These are phyloP conservation scores for Suillus decipiens DNA, from an alignment of 768 basidiomycete genomes.

Conservation along the genomic window DNA sequence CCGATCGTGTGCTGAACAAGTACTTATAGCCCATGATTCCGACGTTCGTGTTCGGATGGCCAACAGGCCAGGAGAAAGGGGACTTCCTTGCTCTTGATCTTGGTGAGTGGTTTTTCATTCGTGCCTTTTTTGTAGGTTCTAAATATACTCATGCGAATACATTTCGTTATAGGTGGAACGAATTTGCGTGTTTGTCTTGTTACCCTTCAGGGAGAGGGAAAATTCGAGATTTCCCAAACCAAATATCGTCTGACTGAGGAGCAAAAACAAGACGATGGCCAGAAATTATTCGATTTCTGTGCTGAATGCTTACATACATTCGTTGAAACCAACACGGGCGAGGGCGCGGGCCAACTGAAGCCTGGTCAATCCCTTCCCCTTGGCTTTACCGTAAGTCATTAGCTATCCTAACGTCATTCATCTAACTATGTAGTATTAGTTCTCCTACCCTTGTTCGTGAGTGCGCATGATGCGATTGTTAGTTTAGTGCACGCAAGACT, in stretches of 20 bases:
- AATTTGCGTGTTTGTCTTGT: conserved; percentile 99
- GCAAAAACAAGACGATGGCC: conserved; percentile 97
- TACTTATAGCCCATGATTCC: conserved; percentile 86
- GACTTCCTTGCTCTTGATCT: conserved; percentile 90
- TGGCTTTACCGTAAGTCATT: conserved; percentile 87
- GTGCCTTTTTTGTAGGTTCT: conserved; percentile 3
- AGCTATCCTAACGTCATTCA: conserved; percentile 8
- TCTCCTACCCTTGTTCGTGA: conserved; percentile 94
- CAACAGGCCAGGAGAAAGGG: conserved; percentile 84
- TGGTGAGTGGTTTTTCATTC: conserved; percentile 47
- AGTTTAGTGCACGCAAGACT: conserved; percentile 5
- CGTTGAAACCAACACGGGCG: conserved; percentile 68
- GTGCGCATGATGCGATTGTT: conserved; percentile 31
- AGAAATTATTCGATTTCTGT: conserved; percentile 96
- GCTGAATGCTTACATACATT: conserved; percentile 92
- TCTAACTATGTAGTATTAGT: conserved; percentile 43
- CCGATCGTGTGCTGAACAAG: conserved; percentile 14
- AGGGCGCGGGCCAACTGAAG: conserved; percentile 49
- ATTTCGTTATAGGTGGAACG: conserved; percentile 69
- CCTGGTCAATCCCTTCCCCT: conserved; percentile 69
- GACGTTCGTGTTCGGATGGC: conserved; percentile 96
- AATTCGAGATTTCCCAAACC: conserved; percentile 97
- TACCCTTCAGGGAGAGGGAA: conserved; percentile 86
- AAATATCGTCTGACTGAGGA: conserved; percentile 98
- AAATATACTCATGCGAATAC: conserved; percentile 7